Evolutionary conservation across 108 stramenopile genomes (phyloP).

Genomic region (Fragilaria crotonensis): DNA sequence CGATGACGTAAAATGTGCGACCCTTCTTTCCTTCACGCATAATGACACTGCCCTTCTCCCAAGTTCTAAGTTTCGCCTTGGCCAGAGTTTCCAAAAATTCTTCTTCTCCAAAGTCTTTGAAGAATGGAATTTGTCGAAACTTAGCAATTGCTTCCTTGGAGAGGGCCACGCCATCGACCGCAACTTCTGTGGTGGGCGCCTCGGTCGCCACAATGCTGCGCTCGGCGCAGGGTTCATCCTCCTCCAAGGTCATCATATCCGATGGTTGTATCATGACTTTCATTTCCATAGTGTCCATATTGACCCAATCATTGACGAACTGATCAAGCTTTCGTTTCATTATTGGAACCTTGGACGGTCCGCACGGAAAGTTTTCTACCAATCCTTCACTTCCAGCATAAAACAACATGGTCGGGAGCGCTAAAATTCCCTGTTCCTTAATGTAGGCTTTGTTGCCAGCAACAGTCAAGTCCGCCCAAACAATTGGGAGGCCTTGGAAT

Average conservation of each 20-base stretch:
- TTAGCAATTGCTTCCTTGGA: conserved; percentile 43
- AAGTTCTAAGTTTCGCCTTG: conserved; percentile 66
- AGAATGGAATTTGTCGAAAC: conserved; percentile 47
- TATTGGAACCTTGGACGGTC: conserved; percentile 80
- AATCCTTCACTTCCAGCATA: conserved; percentile 44
- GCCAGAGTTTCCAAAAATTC: conserved; percentile 53
- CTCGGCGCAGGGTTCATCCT: conserved; percentile 4
- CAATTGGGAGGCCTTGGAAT: conserved; percentile 47
- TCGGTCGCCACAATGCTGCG: neutral
- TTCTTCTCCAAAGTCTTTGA: conserved; percentile 54
- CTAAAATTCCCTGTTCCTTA: conserved; percentile 64
- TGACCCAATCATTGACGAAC: conserved; percentile 55
- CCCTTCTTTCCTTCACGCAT: conserved; percentile 78
- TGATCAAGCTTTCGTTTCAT: conserved; percentile 66
- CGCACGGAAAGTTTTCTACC: conserved; percentile 81
- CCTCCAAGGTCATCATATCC: neutral
- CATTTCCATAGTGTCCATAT: conserved; percentile 37
- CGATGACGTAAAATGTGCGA: conserved; percentile 75
- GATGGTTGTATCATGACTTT: neutral
- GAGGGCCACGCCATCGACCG: conserved; percentile 35
- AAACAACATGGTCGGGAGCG: conserved; percentile 72
- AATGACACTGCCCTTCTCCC: conserved; percentile 62
- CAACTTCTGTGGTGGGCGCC: conserved; percentile 1
- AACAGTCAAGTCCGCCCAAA: conserved; percentile 59
- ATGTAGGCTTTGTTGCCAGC: conserved; percentile 77